Percentiles rank a stretch among this genome's conserved stretches.
These are phyloP conservation scores for Fusarium pininemorale DNA, from an alignment of 2,329 filamentous ascomycete genomes.

Conservation along the genomic window DNA sequence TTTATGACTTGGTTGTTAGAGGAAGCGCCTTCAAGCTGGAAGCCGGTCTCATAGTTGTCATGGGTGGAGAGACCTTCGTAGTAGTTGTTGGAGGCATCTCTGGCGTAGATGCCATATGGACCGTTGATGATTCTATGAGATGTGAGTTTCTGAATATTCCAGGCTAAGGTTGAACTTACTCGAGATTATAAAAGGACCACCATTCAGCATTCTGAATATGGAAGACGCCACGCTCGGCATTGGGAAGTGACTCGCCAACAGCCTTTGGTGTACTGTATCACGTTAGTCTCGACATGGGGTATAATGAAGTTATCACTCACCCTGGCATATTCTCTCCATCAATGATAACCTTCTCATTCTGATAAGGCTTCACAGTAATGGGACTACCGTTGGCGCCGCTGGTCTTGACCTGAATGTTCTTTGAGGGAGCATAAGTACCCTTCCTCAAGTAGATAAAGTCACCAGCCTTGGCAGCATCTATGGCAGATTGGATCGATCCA, in stretches of 20 bases:
- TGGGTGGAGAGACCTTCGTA: slow-evolving; percentile 50
- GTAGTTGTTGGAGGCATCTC: slow-evolving; percentile 50
- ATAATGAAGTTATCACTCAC: background rate
- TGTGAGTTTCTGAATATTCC: background rate
- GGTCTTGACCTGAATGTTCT: slow-evolving; percentile 59
- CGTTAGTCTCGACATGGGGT: background rate
- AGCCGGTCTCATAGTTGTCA: slow-evolving; percentile 52
- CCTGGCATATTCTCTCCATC: slow-evolving; percentile 53
- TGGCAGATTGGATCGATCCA: slow-evolving; percentile 57
- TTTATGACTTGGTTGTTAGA: slow-evolving; percentile 53
- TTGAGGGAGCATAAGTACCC: slow-evolving; percentile 56
- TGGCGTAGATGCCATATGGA: slow-evolving; percentile 50
- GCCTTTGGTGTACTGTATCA: slow-evolving; percentile 53
- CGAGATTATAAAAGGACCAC: slow-evolving; percentile 54
- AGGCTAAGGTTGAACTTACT: slow-evolving; percentile 26
- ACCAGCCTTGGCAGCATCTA: slow-evolving; percentile 56
- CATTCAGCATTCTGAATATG: slow-evolving; percentile 56
- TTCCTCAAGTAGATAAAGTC: slow-evolving; percentile 57
- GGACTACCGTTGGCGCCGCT: slow-evolving; percentile 52
- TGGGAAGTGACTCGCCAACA: slow-evolving; percentile 51
- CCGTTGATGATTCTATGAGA: slow-evolving; percentile 45
- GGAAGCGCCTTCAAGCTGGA: slow-evolving; percentile 47
- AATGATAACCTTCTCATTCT: slow-evolving; percentile 55
- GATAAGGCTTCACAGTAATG: slow-evolving; percentile 54
- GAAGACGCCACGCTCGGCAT: slow-evolving; percentile 55